A percentile compares a stretch with the other conserved stretches of the same genome.
These are phyloP conservation scores for Eucalyptus marginata DNA, from an alignment of 345 rosid species.

Conservation along the genomic window DNA sequence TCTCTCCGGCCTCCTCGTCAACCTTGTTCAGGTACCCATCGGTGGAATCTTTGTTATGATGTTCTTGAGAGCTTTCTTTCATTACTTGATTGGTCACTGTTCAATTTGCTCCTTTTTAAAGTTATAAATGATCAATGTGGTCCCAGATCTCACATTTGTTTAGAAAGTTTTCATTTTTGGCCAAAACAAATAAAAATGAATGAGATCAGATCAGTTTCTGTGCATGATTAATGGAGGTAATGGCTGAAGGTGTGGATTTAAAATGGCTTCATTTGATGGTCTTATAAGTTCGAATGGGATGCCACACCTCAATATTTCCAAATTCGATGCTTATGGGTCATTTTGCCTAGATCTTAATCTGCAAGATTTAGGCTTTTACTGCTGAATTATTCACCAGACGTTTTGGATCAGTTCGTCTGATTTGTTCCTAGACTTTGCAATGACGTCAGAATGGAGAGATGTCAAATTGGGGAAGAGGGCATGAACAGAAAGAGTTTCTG, in stretches of 20 bases:
- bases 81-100: background rate
- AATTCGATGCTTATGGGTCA: background rate
- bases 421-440: background rate
- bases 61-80: background rate
- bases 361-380: background rate
- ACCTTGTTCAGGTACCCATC: slow-evolving; percentile 62
- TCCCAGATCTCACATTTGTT: background rate
- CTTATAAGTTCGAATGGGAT: background rate
- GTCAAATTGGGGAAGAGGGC: background rate
- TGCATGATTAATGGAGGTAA: background rate
- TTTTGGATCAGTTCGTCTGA: background rate
- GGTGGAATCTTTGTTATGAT: background rate
- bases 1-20: slow-evolving; percentile 75
- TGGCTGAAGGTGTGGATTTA: background rate
- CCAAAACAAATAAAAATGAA: background rate
- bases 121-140: background rate
- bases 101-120: background rate
- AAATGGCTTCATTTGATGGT: background rate
- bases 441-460: background rate
- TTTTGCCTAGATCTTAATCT: background rate
- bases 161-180: background rate
- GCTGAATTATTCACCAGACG: background rate
- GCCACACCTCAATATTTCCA: background rate
- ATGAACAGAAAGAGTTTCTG: background rate
- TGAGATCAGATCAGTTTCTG: background rate